A percentile compares a stretch with the other conserved stretches of the same genome.
These are phyloP conservation scores for Arbutus unedo DNA, from an alignment of 148 eudicot genomes.

Conservation along the genomic window DNA sequence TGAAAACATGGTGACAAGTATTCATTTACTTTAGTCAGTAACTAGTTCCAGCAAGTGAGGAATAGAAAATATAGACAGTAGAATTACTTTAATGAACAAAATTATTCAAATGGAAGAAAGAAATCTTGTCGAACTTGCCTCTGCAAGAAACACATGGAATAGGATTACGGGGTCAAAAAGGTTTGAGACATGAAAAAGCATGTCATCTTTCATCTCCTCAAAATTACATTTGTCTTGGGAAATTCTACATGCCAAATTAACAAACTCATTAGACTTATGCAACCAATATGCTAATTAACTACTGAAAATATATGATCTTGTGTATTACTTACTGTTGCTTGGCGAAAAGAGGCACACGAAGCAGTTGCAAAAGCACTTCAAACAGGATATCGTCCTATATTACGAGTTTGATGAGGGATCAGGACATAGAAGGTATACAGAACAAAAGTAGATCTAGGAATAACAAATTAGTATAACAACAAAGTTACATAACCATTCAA, in stretches of 20 bases:
- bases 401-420: slow-evolving; percentile 14
- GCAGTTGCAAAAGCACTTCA: slow-evolving; percentile 72
- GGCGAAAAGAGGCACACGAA: slow-evolving; percentile 32
- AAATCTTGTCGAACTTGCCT: slow-evolving; percentile 41
- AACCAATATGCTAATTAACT: neutral
- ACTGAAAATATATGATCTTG: neutral
- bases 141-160: slow-evolving; percentile 77
- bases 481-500: neutral
- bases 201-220: slow-evolving; percentile 37
- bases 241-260: slow-evolving; percentile 28
- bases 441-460: neutral
- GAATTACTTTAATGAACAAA: neutral
- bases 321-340: slow-evolving; percentile 46
- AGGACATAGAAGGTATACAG: slow-evolving; percentile 17
- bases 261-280: slow-evolving; percentile 17
- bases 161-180: slow-evolving; percentile 68
- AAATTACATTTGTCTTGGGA: slow-evolving; percentile 25
- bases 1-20: slow-evolving; percentile 29
- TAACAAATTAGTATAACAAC: neutral
- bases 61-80: neutral
- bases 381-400: slow-evolving; percentile 81
- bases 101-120: neutral
- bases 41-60: neutral
- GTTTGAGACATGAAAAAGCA: slow-evolving; percentile 47
- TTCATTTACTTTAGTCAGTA: neutral